Evolutionary conservation across 345 rosid genomes (phyloP), one percentile per base, ranked within the genome.

Genomic region (Brassica rapa): DNA sequence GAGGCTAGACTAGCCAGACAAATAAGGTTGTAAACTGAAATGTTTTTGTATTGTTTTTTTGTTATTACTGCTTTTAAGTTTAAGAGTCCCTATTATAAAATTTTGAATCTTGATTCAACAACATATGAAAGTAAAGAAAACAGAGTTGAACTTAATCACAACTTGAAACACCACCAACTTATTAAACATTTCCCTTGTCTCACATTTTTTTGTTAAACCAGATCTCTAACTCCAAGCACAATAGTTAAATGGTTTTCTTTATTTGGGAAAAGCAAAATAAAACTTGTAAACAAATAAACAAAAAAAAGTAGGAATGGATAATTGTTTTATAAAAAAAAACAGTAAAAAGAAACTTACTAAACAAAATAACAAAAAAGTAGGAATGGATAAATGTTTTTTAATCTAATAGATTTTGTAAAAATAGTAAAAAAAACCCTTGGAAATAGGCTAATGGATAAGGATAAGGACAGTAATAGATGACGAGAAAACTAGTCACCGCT

Each of bases 381-480:
- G 65, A 61, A 61, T 79, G 78, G 78, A 79, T 79, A 79, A 72
- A 11, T 46, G 16, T 24, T 71, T 14, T 6, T 21, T 23, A 1
- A 21, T 3, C 53, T 43, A 12, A 8, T 8, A 56, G 6, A 9
- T 23, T 23, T 24, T 4, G 1, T 11, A n/a, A 14, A 49, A 78
- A 61, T 43, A 72, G 73, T 21, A 64, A 66, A 57, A 64, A 63
- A 60, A 35, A 39, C 0, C 51, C 71, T 10, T 14, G 33, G 24
- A 37, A 43, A 79, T 35, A 80, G 71, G 12, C 7, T 80, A 69
- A 74, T 80, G 82, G 82, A 80, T 74, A 69, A 80, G 82, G 79
- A 80, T 69, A 69, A 74, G 82, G 79, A 80, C 79, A 74, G 37
- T 69, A 53, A 29, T 1, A 37, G 75, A 80, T 69, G 62, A 79